phyloP scores from a whole-genome alignment of 768 basidiomycete species.

The Lactifluus pinguis region DNA sequence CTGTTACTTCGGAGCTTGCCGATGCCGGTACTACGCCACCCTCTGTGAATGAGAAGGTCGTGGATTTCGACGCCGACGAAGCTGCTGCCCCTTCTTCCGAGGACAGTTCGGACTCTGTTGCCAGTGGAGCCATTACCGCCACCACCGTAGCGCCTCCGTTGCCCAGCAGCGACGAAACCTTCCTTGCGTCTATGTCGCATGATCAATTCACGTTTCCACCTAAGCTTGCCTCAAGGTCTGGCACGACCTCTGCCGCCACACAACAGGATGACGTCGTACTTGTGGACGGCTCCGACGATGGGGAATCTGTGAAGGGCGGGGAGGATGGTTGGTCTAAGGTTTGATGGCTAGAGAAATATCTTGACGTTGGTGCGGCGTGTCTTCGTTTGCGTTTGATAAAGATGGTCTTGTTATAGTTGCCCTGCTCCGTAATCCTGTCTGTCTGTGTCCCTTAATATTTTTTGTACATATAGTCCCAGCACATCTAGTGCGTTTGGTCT shows the following conservation, averaged over 20 bases:
- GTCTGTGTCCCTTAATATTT: not conserved
- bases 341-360: not conserved
- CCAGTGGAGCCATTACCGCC: not conserved
- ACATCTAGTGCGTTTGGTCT: too few relatives aligned
- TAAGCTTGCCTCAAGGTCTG: not conserved
- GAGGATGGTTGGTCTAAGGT: slow-evolving; percentile 12
- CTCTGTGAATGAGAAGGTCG: not conserved
- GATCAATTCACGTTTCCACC: slow-evolving; percentile 14
- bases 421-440: not conserved
- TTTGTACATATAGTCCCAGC: not conserved
- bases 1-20: not conserved
- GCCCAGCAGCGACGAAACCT: not conserved
- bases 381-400: not conserved
- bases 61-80: not conserved
- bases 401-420: not conserved
- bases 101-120: not conserved
- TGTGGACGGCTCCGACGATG: slow-evolving; percentile 1
- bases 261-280: slow-evolving; percentile 2
- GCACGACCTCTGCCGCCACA: not conserved
- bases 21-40: too few relatives aligned
- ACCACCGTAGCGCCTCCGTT: not conserved
- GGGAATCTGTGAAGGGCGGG: not conserved
- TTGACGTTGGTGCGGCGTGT: not conserved
- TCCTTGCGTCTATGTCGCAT: slow-evolving; percentile 4
- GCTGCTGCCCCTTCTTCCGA: too few relatives aligned